Evolutionary conservation across 2,329 filamentous ascomycete species (phyloP), one percentile per base, ranked within the genome.

Genomic region (Pseudocercospora ulei): DNA sequence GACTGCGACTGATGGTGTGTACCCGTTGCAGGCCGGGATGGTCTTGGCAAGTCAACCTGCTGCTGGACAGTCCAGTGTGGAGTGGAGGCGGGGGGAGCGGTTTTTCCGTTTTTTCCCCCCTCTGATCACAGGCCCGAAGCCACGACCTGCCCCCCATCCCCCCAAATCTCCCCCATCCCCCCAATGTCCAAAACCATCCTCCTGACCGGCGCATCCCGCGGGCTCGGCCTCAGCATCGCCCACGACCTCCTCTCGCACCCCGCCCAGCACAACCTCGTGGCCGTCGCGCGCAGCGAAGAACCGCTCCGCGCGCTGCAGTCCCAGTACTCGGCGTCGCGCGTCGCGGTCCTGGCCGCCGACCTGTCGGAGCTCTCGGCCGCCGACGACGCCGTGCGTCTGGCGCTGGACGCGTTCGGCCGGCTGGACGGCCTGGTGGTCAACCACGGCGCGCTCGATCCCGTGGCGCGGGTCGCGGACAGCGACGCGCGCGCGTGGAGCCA

Each of bases 351-450:
- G 8, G 63, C 68, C 2, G 75, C 73, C n/a, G 75, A 80, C 46
- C 59, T 76, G 7, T 58, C 66, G 1, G 71, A 77, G 48, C 56
- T 68, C 16, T 62, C 59, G 0, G 56, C 80, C 17, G 72, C 75
- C 3, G 61, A 70, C 1, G 73, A 73, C 55, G 72, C 81, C 3
- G 74, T 84, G 3, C 67, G 78, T 3, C 63, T 77, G 1, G 80
- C 86, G 0, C 56, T 81, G 7, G 64, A 72, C 17, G 65, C 72
- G 0, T 96, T 49, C 27, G 29, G 84, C 59, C 69, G 67, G 33
- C 63, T 98, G 3, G 86, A 98, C 57, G 81, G 78, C 1, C 59
- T 98, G 28, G 75, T 98, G 7, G 66, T 96, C 46, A 96, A 96
- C 61, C 90, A 98, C 58, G 87, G 86, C 12, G 69, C 77, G 1